A percentile compares a stretch with the other conserved stretches of the same genome.
These are phyloP conservation scores for Pyricularia pennisetigena DNA, from an alignment of 2,329 filamentous ascomycete species.

Conservation along the genomic window DNA sequence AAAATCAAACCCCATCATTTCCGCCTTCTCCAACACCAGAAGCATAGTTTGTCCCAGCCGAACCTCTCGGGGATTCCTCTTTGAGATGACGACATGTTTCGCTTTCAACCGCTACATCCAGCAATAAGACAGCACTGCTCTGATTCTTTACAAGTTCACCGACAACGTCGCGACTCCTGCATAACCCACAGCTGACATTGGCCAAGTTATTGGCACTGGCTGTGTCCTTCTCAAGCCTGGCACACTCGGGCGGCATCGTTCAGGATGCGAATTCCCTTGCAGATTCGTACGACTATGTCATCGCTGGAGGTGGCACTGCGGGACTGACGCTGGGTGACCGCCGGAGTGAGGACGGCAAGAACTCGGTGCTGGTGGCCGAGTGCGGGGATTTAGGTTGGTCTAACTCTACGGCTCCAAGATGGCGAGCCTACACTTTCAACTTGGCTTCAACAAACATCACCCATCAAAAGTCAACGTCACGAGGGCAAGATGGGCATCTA, in stretches of 20 bases:
- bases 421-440: neutral
- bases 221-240: neutral
- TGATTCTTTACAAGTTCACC: neutral
- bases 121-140: neutral
- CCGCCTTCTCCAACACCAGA: neutral
- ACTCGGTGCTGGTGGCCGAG: conserved; percentile 13
- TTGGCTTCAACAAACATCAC: neutral
- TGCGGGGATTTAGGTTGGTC: conserved; percentile 10
- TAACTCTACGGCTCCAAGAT: neutral
- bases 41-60: neutral
- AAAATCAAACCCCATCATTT: neutral
- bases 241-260: neutral
- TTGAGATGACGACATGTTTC: neutral
- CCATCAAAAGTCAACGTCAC: conserved; percentile 7
- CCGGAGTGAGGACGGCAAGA: conserved; percentile 12
- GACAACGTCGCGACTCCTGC: neutral
- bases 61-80: neutral
- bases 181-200: neutral
- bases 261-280: neutral
- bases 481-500: conserved; percentile 28
- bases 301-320: conserved; percentile 14
- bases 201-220: neutral
- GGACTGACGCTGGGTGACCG: conserved; percentile 14
- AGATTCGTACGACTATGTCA: conserved; percentile 12
- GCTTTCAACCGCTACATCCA: neutral